Evolutionary conservation across 2,329 filamentous ascomycete species (phyloP).

Genomic region (Fusarium sp.): DNA sequence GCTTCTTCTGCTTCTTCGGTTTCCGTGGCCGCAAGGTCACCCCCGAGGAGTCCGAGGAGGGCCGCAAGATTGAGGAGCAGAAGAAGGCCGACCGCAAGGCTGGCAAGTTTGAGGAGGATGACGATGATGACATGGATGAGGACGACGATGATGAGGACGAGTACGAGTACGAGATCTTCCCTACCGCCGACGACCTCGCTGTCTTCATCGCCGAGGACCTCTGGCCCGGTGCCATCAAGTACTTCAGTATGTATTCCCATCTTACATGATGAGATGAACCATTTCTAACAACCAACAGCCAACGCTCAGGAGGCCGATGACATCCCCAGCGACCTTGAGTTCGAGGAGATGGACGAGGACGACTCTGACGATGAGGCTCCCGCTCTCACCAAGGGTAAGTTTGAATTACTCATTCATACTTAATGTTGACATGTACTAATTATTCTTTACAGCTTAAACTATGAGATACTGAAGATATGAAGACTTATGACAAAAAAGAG

Average conservation of each 20-base stretch:
- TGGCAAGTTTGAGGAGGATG: slow-evolving; percentile 60
- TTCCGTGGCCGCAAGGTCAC: slow-evolving; percentile 78
- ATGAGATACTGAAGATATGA: slow-evolving; percentile 23
- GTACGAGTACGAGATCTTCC: slow-evolving; percentile 84
- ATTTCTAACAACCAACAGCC: slow-evolving; percentile 53
- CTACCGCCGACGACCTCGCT: slow-evolving; percentile 86
- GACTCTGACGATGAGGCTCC: slow-evolving; percentile 53
- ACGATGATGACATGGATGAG: slow-evolving; percentile 59
- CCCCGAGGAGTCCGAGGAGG: slow-evolving; percentile 76
- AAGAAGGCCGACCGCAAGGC: slow-evolving; percentile 62
- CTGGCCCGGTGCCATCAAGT: slow-evolving; percentile 88
- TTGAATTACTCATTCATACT: slow-evolving; percentile 40
- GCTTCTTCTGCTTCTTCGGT: slow-evolving; percentile 92
- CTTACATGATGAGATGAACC: not conserved
- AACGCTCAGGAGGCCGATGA: slow-evolving; percentile 75
- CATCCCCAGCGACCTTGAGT: slow-evolving; percentile 73
- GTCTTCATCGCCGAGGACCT: slow-evolving; percentile 86
- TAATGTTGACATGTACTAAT: slow-evolving; percentile 24
- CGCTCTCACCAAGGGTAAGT: slow-evolving; percentile 59
- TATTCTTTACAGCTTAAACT: slow-evolving; percentile 41
- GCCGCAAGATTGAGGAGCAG: slow-evolving; percentile 70
- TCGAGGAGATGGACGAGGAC: slow-evolving; percentile 68
- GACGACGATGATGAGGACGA: slow-evolving; percentile 73
- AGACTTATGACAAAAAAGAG: slow-evolving; percentile 17
- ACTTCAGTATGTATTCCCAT: slow-evolving; percentile 79